Evolutionary conservation across 2,329 filamentous ascomycete genomes (phyloP), one percentile per base, ranked within the genome.

Genomic region (Stenocarpella maydis): DNA sequence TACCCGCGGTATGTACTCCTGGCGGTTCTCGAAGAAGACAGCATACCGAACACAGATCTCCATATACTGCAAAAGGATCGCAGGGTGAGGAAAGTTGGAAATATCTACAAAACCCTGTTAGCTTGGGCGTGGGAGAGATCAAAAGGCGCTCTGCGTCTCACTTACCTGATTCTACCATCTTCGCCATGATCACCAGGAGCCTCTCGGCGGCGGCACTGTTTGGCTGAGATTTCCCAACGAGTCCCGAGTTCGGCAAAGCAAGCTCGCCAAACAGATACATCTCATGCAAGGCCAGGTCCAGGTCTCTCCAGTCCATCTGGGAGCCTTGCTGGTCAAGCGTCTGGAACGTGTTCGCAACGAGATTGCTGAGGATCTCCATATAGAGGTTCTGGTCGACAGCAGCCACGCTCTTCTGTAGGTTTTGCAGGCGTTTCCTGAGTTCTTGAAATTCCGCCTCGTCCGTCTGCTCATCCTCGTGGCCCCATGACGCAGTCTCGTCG

Each of bases 381-480:
- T 97, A 98, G 37, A 98, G 87, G 50, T 84, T 83, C 79, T 98
- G 93, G 77, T 98, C 93, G 63, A 97, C 93, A 12, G 92, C 91
- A 19, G 96, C 95, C 64, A 98, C 91, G 49, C 92, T 94, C 83
- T 98, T 97, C 79, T 99, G 96, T 50, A 99, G 84, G 49, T 94
- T 91, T 79, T 97, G 93, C 58, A 99, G 84, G 74, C 93, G 89
- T 79, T 97, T 97, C 70, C 97, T 90, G 66, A 99, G 86, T 74
- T 99, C 96, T 77, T 97, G 93, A 75, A 99, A 99, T 78, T 99
- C 96, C 31, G 95, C 96, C 81, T 99, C 96, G 75, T 98, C 96
- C 2, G 94, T 97, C 79, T 97, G 92, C 75, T 97, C 95, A 75
- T 97, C 94, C 77, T 98, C 95, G 69, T 95, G 91, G 45, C 95